Conservation (phyloP, 805 yeast genomes). For the Saccharomycopsis guyanensis region DNA sequence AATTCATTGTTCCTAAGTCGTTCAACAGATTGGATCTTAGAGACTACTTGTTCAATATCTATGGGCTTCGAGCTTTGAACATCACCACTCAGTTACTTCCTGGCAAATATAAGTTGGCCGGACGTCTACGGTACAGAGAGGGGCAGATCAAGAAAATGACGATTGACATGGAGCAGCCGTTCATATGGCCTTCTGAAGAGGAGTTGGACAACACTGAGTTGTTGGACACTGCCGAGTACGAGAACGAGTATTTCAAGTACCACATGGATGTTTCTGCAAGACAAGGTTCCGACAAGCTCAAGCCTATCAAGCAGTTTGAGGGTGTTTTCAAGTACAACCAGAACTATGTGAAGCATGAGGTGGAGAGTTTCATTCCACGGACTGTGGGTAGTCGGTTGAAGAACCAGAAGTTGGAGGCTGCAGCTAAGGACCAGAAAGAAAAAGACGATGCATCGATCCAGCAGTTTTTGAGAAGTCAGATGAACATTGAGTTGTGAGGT, state of each 20-base stretch:
- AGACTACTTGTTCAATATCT: slow-evolving; percentile 85
- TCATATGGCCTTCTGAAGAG: slow-evolving; percentile 81
- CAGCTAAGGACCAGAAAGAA: slow-evolving; percentile 23
- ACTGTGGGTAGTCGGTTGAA: slow-evolving; percentile 37
- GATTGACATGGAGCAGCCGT: slow-evolving; percentile 91
- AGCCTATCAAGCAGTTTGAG: slow-evolving; percentile 65
- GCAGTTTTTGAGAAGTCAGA: slow-evolving; percentile 33
- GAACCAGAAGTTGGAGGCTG: slow-evolving; percentile 26
- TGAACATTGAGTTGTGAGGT: neutral
- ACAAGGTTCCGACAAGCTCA: slow-evolving; percentile 58
- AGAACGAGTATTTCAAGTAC: slow-evolving; percentile 43
- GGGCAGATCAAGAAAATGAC: slow-evolving; percentile 94
- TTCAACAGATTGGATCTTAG: slow-evolving; percentile 92
- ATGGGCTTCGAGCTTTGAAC: slow-evolving; percentile 84
- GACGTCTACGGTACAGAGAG: slow-evolving; percentile 61
- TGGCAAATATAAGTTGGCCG: slow-evolving; percentile 53
- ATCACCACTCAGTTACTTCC: slow-evolving; percentile 81
- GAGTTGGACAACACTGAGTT: slow-evolving; percentile 29
- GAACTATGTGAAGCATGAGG: slow-evolving; percentile 36
- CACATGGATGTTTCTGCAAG: slow-evolving; percentile 42
- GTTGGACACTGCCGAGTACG: slow-evolving; percentile 33
- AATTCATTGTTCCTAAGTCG: slow-evolving; percentile 86
- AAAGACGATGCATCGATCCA: slow-evolving; percentile 32
- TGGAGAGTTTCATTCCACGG: slow-evolving; percentile 58
- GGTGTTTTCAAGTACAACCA: slow-evolving; percentile 45